Percentiles rank a stretch among this genome's conserved stretches.
These are phyloP conservation scores for Sclerotinia glacialis DNA, from an alignment of 2,329 filamentous ascomycete species.

Conservation along the genomic window DNA sequence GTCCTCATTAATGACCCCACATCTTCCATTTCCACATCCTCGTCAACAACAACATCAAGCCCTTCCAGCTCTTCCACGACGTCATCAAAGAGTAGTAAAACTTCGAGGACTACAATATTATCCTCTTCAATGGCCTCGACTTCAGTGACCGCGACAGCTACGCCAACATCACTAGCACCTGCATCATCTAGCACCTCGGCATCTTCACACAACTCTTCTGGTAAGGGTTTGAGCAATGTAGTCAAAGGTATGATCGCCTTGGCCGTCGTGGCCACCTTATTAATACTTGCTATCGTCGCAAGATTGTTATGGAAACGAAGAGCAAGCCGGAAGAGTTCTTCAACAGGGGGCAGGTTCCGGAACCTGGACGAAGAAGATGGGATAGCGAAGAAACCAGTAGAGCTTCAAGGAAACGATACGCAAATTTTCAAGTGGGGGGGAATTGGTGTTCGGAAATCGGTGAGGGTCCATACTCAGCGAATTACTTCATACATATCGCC, in stretches of 20 bases:
- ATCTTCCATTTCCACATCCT: slow-evolving; percentile 10
- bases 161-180: background rate
- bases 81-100: slow-evolving; percentile 7
- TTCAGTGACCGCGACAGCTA: slow-evolving; percentile 1
- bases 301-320: slow-evolving; percentile 9
- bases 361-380: slow-evolving; percentile 16
- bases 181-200: background rate
- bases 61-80: slow-evolving; percentile 9
- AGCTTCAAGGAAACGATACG: slow-evolving; percentile 14
- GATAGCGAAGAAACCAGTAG: background rate
- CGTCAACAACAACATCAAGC: slow-evolving; percentile 7
- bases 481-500: slow-evolving; percentile 15
- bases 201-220: background rate
- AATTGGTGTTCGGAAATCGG: slow-evolving; percentile 11
- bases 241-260: slow-evolving; percentile 17
- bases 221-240: background rate
- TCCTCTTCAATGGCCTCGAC: background rate
- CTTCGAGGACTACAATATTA: background rate
- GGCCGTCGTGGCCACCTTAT: background rate
- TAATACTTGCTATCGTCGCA: slow-evolving; percentile 6
- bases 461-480: slow-evolving; percentile 3
- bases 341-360: background rate
- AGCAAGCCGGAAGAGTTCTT: background rate
- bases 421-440: slow-evolving; percentile 21
- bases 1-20: slow-evolving; percentile 16